phyloP scores from a whole-genome alignment of 164 flowering plant genomes.

The grape (Vitis vinifera) region ASM3070453v1 NC_081815.1:12145501-12146000 shows the following conservation, averaged over 20 bases:
- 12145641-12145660: conserved; percentile 56
- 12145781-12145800: background rate
- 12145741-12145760: conserved; percentile 94
- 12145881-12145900: conserved; percentile 98
- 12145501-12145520: conserved; percentile 80
- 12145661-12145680: conserved; percentile 96
- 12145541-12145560: conserved; percentile 96
- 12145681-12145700: conserved; percentile 93
- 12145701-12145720: conserved; percentile 93
- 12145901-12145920: conserved; percentile 91
- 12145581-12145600: conserved; percentile 12
- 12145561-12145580: conserved; percentile 94
- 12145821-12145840: conserved; percentile 1
- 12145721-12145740: conserved; percentile 97
- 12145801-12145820: background rate
- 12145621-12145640: background rate
- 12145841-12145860: background rate
- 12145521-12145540: conserved; percentile 87
- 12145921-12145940: conserved; percentile 93
- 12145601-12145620: background rate
- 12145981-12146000: conserved; percentile 66
- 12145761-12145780: conserved; percentile 62
- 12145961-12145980: conserved; percentile 89
- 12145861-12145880: conserved; percentile 83
- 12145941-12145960: conserved; percentile 79